phyloP scores from a whole-genome alignment of 768 basidiomycete species.

The Sarcomyxa edulis region DNA sequence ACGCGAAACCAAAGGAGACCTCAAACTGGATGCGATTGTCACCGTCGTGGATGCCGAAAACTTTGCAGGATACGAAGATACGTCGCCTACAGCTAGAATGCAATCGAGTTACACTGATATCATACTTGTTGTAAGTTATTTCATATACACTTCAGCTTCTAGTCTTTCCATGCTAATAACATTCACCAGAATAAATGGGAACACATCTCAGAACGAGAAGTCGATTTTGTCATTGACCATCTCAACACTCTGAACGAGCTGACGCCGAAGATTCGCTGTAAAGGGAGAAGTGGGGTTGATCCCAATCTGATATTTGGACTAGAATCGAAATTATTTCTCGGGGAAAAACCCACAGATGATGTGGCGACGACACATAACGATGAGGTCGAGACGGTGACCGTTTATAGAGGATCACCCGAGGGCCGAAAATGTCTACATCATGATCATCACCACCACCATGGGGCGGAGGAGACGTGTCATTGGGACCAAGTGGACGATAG shows the following conservation, averaged over 20 bases:
- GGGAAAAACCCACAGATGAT: constrained; percentile 13
- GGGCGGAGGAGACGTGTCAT: not conserved
- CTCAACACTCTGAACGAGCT: constrained; percentile 85
- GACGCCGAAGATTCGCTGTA: constrained; percentile 79
- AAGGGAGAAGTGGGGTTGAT: constrained; percentile 60
- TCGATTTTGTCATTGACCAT: constrained; percentile 84
- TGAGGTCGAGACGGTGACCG: constrained; percentile 79
- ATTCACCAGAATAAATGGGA: constrained; percentile 82
- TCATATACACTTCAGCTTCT: not conserved
- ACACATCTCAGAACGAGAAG: constrained; percentile 66
- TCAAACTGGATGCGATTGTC: constrained; percentile 85
- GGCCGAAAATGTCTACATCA: constrained; percentile 7
- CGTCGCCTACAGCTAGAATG: constrained; percentile 87
- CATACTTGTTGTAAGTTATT: constrained; percentile 64
- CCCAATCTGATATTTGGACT: constrained; percentile 85
- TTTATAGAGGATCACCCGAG: no score
- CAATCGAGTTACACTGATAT: constrained; percentile 95
- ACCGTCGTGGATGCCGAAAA: constrained; percentile 92
- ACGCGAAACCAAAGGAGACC: constrained; percentile 62
- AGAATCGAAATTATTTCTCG: constrained; percentile 71
- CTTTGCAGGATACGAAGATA: constrained; percentile 90
- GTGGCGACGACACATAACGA: constrained; percentile 50
- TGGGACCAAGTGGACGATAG: not conserved
- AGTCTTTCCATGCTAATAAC: constrained; percentile 1
- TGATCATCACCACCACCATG: constrained; percentile 1